A percentile compares a stretch with the other conserved stretches of the same genome.
These are phyloP conservation scores for Beauveria asiatica DNA, from an alignment of 2,329 filamentous ascomycete genomes.

Conservation along the genomic window DNA sequence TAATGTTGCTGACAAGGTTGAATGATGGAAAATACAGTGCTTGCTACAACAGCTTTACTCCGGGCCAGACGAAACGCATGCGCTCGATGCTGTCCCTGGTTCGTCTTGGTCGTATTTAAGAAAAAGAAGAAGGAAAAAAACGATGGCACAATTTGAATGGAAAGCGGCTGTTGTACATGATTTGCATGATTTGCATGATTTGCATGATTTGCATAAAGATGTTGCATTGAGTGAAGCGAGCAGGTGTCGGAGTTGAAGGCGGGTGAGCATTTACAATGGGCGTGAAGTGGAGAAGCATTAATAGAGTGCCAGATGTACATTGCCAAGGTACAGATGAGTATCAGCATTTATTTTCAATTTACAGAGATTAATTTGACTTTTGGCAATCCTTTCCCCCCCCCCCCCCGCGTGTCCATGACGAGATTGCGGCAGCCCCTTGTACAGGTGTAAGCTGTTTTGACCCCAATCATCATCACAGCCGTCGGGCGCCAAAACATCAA, in stretches of 20 bases:
- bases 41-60: conserved; percentile 36
- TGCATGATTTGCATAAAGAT: not conserved
- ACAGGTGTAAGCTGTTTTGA: too few species aligned
- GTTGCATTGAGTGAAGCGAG: not conserved
- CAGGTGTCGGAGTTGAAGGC: not conserved
- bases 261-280: not conserved
- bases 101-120: not conserved
- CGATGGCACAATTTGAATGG: not conserved
- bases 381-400: too few species aligned
- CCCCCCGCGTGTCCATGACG: too few species aligned
- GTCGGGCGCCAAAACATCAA: too few species aligned
- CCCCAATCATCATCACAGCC: too few species aligned
- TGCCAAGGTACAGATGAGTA: not conserved
- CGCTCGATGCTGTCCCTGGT: not conserved
- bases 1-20: not conserved
- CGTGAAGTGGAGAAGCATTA: not conserved
- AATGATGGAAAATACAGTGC: not conserved
- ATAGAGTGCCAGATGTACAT: too few species aligned
- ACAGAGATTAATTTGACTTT: too few species aligned
- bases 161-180: not conserved
- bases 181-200: not conserved
- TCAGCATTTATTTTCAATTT: not conserved
- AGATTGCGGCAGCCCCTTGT: too few species aligned
- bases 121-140: too few species aligned
- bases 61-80: conserved; percentile 23